A percentile compares a stretch with the other conserved stretches of the same genome.
These are phyloP conservation scores for Eucalyptus decipiens DNA, from an alignment of 345 rosid genomes.

Conservation along the genomic window DNA sequence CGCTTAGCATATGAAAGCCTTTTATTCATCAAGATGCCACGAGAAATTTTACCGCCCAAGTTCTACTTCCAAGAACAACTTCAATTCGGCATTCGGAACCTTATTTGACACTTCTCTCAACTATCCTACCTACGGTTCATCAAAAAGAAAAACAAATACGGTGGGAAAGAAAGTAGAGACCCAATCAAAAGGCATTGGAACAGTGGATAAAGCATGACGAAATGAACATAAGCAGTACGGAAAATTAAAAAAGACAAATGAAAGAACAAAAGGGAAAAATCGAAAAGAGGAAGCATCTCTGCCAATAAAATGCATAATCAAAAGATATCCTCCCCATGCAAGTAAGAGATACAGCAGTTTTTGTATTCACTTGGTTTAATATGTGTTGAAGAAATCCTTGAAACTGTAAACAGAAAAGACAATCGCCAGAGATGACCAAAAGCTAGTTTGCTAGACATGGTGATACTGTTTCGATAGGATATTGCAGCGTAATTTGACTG, in stretches of 20 bases:
- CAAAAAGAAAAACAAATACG: background rate
- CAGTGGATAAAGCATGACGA: background rate
- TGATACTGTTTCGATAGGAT: no score
- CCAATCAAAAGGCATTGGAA: background rate
- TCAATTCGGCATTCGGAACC: constrained; percentile 45
- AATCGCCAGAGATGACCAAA: no score
- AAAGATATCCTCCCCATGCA: background rate
- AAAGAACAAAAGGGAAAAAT: background rate
- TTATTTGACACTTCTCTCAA: constrained; percentile 51
- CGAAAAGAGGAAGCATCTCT: background rate
- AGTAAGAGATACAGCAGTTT: background rate
- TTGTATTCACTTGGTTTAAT: no score
- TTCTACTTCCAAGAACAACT: constrained; percentile 60
- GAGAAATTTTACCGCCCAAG: constrained; percentile 28
- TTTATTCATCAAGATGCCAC: background rate
- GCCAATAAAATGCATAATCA: background rate
- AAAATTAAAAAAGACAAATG: no score
- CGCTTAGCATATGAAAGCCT: background rate
- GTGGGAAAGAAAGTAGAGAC: background rate
- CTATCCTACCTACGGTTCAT: constrained; percentile 41
- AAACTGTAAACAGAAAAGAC: no score
- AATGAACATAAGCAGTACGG: background rate
- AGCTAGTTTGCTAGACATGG: no score
- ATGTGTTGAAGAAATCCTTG: no score
- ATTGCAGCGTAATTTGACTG: no score